phyloP scores from a whole-genome alignment of 176 grass and related monocot genomes.

The Guadua angustifolia region DNA sequence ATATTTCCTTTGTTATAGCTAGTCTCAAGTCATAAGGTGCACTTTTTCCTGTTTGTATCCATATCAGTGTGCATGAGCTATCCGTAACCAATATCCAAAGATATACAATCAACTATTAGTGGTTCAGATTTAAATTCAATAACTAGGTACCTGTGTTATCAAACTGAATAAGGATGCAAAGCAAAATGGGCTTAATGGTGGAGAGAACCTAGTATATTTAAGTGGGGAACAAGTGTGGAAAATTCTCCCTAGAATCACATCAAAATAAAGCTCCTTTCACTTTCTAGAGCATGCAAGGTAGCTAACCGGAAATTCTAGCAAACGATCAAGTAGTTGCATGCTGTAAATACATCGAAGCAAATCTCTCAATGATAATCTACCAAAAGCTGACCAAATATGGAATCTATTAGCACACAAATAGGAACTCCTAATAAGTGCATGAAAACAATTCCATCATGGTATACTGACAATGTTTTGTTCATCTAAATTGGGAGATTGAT shows the following conservation, averaged over 20 bases:
- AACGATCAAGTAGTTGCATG: background rate
- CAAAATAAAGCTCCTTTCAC: background rate
- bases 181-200: background rate
- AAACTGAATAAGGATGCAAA: background rate
- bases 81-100: background rate
- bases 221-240: background rate
- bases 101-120: background rate
- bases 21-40: background rate
- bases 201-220: background rate
- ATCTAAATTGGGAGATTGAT: background rate
- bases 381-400: background rate
- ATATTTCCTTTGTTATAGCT: slow-evolving; percentile 17
- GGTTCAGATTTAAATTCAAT: background rate
- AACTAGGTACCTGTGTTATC: background rate
- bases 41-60: background rate
- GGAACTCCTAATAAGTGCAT: background rate
- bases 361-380: background rate
- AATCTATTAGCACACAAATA: too few species aligned
- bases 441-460: background rate
- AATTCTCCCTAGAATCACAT: background rate
- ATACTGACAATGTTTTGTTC: background rate
- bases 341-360: background rate
- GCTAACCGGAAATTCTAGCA: background rate
- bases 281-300: too few species aligned
- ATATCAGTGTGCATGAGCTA: background rate